phyloP scores from a whole-genome alignment of 2,329 filamentous ascomycete genomes.

The Trichoderma afroharzianum region DNA sequence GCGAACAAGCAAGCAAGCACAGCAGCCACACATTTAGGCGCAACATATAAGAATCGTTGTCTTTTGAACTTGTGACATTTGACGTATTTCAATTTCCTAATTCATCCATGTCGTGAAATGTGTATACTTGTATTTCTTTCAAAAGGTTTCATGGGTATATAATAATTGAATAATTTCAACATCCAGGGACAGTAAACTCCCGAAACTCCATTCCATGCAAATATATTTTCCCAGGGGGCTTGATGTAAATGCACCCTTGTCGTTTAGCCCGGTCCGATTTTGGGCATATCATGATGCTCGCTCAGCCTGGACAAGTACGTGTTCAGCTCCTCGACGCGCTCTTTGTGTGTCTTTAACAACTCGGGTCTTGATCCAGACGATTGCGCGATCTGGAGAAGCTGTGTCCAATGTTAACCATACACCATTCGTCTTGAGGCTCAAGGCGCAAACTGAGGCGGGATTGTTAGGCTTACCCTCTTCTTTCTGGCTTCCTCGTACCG shows the following conservation, averaged over 20 bases:
- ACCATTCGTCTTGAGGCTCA: background rate
- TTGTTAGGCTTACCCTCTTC: conserved; percentile 61
- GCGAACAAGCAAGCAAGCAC: background rate
- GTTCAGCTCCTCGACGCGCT: conserved; percentile 93
- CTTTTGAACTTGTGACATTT: background rate
- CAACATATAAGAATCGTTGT: background rate
- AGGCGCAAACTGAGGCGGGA: background rate
- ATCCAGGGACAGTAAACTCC: conserved; percentile 24
- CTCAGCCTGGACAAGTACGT: conserved; percentile 86
- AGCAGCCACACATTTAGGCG: background rate
- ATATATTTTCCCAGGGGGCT: background rate
- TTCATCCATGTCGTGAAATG: no score
- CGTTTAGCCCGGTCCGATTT: conserved; percentile 57
- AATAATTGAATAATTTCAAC: background rate
- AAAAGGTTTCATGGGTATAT: background rate
- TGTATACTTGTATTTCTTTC: background rate
- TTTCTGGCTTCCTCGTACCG: conserved; percentile 75
- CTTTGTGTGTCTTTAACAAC: conserved; percentile 92
- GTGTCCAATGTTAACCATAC: conserved; percentile 15
- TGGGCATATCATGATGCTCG: conserved; percentile 96
- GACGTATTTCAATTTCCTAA: background rate
- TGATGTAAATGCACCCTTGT: background rate
- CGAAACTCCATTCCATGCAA: conserved; percentile 23
- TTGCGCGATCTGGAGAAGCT: conserved; percentile 79
- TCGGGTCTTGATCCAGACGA: conserved; percentile 58